phyloP scores from a whole-genome alignment of 1,284 basidiomycete species.

The Fereydounia khargensis region DNA sequence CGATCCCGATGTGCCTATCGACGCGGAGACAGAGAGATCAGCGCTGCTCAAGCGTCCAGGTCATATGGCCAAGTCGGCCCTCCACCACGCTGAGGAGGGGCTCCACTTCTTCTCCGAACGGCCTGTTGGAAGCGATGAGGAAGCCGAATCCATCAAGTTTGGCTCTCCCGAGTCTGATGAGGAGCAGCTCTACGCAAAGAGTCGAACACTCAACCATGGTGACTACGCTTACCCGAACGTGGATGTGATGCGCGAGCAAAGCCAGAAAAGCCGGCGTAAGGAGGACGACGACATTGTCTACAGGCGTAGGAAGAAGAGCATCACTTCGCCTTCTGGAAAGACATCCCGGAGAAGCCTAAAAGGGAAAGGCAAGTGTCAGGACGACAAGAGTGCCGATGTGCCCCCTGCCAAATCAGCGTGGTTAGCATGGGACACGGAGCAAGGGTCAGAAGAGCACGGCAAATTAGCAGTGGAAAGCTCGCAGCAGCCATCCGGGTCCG shows the following conservation, averaged over 20 bases:
- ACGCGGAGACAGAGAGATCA: constrained; percentile 31
- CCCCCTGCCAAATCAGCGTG: background rate
- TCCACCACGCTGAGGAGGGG: constrained; percentile 21
- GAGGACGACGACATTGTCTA: constrained; percentile 40
- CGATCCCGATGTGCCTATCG: constrained; percentile 59
- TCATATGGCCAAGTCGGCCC: constrained; percentile 12
- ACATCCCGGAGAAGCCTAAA: constrained; percentile 15
- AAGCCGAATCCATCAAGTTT: constrained; percentile 66
- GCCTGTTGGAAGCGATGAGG: constrained; percentile 49
- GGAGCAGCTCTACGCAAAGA: constrained; percentile 68
- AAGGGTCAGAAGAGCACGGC: background rate
- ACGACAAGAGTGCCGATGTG: too few species aligned
- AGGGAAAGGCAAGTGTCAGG: background rate
- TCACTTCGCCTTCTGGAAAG: too few species aligned
- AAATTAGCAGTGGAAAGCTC: too few species aligned
- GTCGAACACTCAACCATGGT: constrained; percentile 76
- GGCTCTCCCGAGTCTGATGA: constrained; percentile 67
- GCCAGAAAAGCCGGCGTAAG: constrained; percentile 13
- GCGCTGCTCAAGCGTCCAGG: constrained; percentile 13
- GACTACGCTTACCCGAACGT: constrained; percentile 89
- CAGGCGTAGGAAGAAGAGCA: constrained; percentile 2
- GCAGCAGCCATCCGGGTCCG: background rate
- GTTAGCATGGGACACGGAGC: background rate
- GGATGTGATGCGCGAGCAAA: constrained; percentile 72
- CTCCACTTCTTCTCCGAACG: constrained; percentile 31